phyloP scores from a whole-genome alignment of 768 basidiomycete species.

The Lactarius tabidus region DNA sequence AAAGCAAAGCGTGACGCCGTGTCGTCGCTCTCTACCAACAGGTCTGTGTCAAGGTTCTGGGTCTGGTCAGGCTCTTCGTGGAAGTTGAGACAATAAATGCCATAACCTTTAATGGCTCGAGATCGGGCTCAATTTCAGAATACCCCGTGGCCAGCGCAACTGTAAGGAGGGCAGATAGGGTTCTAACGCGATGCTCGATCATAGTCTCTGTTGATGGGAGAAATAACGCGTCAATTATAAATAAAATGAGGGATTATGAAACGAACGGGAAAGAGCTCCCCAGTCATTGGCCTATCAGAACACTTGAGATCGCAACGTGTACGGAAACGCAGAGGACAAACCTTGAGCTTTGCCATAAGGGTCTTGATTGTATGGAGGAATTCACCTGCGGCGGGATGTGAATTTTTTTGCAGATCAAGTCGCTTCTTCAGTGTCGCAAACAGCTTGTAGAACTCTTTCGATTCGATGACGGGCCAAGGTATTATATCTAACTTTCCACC shows the following conservation, averaged over 20 bases:
- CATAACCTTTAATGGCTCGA: constrained; percentile 48
- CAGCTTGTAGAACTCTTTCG: constrained; percentile 53
- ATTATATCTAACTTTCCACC: constrained; percentile 52
- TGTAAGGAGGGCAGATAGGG: constrained; percentile 40
- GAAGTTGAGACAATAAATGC: not conserved
- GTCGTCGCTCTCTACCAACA: constrained; percentile 37
- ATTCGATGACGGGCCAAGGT: too few species aligned
- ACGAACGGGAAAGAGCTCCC: constrained; percentile 58
- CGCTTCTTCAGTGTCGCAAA: constrained; percentile 45
- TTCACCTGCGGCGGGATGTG: constrained; percentile 48
- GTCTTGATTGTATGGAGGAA: too few species aligned
- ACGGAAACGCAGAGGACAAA: constrained; percentile 19
- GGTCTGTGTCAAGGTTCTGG: constrained; percentile 53
- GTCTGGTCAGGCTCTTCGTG: not conserved
- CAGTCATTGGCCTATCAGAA: constrained; percentile 53
- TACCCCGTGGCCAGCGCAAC: constrained; percentile 47
- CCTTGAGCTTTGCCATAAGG: constrained; percentile 68
- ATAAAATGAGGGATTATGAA: not conserved
- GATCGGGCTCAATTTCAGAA: constrained; percentile 42
- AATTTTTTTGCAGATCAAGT: constrained; percentile 46
- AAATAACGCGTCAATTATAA: too few species aligned
- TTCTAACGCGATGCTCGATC: constrained; percentile 41
- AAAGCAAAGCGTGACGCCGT: constrained; percentile 34
- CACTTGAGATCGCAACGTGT: not conserved
- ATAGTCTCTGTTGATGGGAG: constrained; percentile 39